Conservation (phyloP, 176 grass and related monocot species). For the Alloteropsis semialata region DNA sequence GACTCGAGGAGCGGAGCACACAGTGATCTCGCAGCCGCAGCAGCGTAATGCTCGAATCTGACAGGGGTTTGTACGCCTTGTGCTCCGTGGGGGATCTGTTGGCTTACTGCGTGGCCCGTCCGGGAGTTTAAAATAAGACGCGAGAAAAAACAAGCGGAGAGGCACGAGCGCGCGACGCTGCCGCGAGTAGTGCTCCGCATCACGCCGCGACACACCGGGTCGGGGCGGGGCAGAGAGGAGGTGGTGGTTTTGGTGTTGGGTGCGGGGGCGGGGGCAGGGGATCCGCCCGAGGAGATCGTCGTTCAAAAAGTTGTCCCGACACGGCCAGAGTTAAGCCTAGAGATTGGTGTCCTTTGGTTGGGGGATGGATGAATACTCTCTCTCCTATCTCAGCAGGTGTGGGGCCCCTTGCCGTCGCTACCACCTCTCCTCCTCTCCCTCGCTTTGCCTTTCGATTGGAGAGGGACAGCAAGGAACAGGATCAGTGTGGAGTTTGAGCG, state of each 20-base stretch:
- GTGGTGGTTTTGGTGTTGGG: slow-evolving; percentile 6
- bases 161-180: slow-evolving; percentile 18
- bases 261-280: slow-evolving; percentile 20
- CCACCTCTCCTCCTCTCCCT: neutral
- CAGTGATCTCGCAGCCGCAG: neutral
- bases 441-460: slow-evolving; percentile 33
- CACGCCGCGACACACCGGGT: neutral
- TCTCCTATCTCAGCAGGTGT: too few species aligned
- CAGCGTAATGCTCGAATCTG: neutral
- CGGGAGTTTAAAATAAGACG: slow-evolving; percentile 58
- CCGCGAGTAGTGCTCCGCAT: too few species aligned
- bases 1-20: neutral
- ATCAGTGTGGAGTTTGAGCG: neutral
- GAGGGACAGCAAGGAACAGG: slow-evolving; percentile 17
- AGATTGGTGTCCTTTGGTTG: slow-evolving; percentile 73
- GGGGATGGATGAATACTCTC: too few species aligned
- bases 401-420: neutral
- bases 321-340: slow-evolving; percentile 78
- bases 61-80: slow-evolving; percentile 39
- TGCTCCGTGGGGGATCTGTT: slow-evolving; percentile 36
- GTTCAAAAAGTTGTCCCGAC: slow-evolving; percentile 79
- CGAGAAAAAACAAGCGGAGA: slow-evolving; percentile 30
- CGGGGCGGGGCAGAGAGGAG: neutral
- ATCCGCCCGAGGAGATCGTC: slow-evolving; percentile 64
- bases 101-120: neutral